Evolutionary conservation across 139 green algal genomes (phyloP).

Genomic region (Micractinium conductrix): DNA sequence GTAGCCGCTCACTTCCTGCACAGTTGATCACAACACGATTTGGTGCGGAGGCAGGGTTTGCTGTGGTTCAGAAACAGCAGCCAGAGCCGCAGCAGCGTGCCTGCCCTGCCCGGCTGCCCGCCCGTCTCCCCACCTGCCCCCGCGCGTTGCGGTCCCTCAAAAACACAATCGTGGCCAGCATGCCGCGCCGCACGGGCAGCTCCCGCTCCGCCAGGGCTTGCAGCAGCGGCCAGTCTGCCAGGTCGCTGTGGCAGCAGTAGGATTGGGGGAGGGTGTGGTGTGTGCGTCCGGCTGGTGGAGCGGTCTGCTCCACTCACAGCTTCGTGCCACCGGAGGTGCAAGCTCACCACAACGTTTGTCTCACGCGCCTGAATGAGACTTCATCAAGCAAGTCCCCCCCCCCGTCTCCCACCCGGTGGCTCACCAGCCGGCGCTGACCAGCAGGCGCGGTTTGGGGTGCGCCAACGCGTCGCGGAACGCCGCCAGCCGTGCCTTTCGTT

Average conservation of each 20-base stretch:
- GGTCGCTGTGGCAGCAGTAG: constrained; percentile 51
- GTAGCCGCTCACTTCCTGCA: constrained; percentile 88
- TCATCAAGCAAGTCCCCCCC: not conserved
- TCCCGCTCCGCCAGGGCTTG: constrained; percentile 78
- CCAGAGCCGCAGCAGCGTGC: no score
- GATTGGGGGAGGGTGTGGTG: not conserved
- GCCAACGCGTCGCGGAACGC: constrained; percentile 63
- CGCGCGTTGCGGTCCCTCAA: constrained; percentile 83
- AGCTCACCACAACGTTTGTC: not conserved
- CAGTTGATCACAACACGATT: no score
- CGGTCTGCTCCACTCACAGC: no score
- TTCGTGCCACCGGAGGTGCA: no score
- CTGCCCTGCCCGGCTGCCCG: not conserved
- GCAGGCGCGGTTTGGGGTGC: constrained; percentile 79
- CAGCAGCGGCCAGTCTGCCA: constrained; percentile 76
- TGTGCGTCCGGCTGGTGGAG: no score
- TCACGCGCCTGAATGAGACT: not conserved
- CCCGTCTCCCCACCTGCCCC: constrained; percentile 56
- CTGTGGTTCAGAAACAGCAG: not conserved
- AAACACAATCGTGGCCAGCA: constrained; percentile 92
- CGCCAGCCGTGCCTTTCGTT: constrained; percentile 79
- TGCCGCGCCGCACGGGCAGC: constrained; percentile 85
- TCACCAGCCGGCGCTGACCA: constrained; percentile 62
- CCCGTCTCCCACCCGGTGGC: not conserved
- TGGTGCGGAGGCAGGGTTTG: not conserved